phyloP scores from a whole-genome alignment of 225 moss, liverwort and hornwort genomes.

The Polytrichum commune region DNA sequence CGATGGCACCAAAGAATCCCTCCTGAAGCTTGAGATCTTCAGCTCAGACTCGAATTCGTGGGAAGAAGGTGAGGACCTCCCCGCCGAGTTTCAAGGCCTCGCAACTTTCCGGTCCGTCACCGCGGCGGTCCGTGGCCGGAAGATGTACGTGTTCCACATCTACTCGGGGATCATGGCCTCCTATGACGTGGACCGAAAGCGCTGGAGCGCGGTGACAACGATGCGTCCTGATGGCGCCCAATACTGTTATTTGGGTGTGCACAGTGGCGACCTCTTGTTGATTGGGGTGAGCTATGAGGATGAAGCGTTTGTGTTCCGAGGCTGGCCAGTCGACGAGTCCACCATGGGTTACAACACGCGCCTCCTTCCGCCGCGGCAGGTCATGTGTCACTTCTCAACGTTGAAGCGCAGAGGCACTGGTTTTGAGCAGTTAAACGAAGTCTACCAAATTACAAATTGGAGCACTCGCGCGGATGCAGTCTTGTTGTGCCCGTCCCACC shows the following conservation, averaged over 20 bases:
- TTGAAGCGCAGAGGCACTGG: neutral
- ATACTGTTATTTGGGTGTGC: slow-evolving; percentile 32
- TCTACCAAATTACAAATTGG: neutral
- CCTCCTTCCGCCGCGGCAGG: slow-evolving; percentile 9
- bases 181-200: slow-evolving; percentile 21
- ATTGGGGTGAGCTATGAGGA: slow-evolving; percentile 32
- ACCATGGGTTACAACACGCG: slow-evolving; percentile 16
- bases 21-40: slow-evolving; percentile 3
- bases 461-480: too few relatives aligned
- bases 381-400: slow-evolving; percentile 30
- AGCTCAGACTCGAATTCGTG: slow-evolving; percentile 3
- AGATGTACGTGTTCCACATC: slow-evolving; percentile 31
- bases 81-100: neutral
- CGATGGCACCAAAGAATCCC: slow-evolving; percentile 12
- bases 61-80: slow-evolving; percentile 9
- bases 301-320: slow-evolving; percentile 19
- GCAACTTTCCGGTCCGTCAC: slow-evolving; percentile 21
- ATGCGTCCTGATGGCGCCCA: slow-evolving; percentile 20
- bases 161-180: slow-evolving; percentile 24
- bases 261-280: slow-evolving; percentile 8
- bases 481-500: too few relatives aligned
- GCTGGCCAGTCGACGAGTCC: slow-evolving; percentile 23
- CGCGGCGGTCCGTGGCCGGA: slow-evolving; percentile 17
- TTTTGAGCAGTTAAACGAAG: neutral
- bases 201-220: slow-evolving; percentile 32